A percentile compares a stretch with the other conserved stretches of the same genome.
phyloP scores from a whole-genome alignment of 2,329 filamentous ascomycete genomes.

The Neopestalotiopsis sp. region DNA sequence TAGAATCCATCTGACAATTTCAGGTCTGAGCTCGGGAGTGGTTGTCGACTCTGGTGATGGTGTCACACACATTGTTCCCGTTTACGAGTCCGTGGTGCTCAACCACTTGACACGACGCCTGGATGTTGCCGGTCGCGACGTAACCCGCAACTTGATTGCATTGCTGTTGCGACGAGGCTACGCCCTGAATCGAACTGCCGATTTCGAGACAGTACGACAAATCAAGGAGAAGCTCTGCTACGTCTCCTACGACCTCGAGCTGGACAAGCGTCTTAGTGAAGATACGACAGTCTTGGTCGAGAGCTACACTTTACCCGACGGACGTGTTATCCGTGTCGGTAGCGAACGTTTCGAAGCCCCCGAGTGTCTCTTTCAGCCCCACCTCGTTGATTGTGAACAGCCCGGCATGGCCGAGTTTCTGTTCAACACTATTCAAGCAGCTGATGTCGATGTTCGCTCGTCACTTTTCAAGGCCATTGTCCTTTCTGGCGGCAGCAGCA shows the following conservation, averaged over 20 bases:
- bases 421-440: constrained; percentile 97
- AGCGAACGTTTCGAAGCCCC: constrained; percentile 98
- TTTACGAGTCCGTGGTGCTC: constrained; percentile 97
- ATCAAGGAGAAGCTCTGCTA: constrained; percentile 99
- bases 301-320: constrained; percentile 96
- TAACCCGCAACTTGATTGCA: constrained; percentile 97
- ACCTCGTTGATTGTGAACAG: constrained; percentile 96
- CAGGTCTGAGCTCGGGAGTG: constrained; percentile 88
- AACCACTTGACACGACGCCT: constrained; percentile 95
- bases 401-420: constrained; percentile 96
- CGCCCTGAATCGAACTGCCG: constrained; percentile 95
- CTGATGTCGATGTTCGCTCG: constrained; percentile 92
- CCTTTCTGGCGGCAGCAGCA: constrained; percentile 94
- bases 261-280: constrained; percentile 95
- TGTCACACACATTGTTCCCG: constrained; percentile 97
- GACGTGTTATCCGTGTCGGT: constrained; percentile 92
- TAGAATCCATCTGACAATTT: constrained; percentile 18
- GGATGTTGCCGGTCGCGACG: constrained; percentile 94
- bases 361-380: constrained; percentile 97
- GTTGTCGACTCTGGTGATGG: constrained; percentile 98
- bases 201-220: constrained; percentile 98
- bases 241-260: constrained; percentile 95
- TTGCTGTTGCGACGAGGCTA: constrained; percentile 93
- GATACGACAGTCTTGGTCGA: constrained; percentile 97
- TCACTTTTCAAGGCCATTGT: constrained; percentile 98